Percentiles rank a stretch among this genome's conserved stretches.
Evolutionary conservation across 1,284 basidiomycete genomes (phyloP).

Genomic region (Entoloma clypeatum): DNA sequence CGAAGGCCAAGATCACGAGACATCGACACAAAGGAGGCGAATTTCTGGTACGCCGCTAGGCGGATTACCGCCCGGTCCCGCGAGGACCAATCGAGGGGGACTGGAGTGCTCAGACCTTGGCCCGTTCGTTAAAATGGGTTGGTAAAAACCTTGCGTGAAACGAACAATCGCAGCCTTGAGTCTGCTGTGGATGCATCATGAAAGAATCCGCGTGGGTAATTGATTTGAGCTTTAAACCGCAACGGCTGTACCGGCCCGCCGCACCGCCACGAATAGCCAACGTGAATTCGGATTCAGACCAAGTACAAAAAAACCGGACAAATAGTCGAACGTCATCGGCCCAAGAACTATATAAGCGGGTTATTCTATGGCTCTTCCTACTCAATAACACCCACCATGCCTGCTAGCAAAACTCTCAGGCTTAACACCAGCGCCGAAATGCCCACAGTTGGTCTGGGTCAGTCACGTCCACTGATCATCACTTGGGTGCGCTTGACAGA

Average conservation of each 20-base stretch:
- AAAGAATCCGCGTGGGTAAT: neutral
- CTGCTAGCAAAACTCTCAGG: conserved; percentile 45
- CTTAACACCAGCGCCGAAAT: conserved; percentile 75
- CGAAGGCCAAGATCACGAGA: conserved; percentile 27
- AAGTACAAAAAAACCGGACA: too few species aligned
- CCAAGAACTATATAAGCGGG: too few species aligned
- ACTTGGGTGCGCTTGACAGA: conserved; percentile 3
- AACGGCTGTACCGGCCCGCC: neutral
- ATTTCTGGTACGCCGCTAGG: conserved; percentile 40
- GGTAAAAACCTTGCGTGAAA: conserved; percentile 27
- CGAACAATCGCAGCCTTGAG: conserved; percentile 42
- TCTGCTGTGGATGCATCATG: conserved; percentile 30
- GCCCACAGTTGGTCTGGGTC: conserved; percentile 75
- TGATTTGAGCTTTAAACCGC: conserved; percentile 2
- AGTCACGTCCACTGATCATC: conserved; percentile 11
- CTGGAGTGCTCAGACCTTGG: conserved; percentile 42
- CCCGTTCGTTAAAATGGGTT: conserved; percentile 34
- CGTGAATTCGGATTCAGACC: too few species aligned
- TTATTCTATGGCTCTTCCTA: neutral
- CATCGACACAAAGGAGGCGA: conserved; percentile 15
- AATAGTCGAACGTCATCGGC: too few species aligned
- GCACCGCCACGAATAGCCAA: too few species aligned
- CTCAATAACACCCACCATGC: conserved; percentile 31
- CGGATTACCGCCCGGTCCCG: conserved; percentile 31
- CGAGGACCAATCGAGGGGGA: conserved; percentile 38